These are phyloP conservation scores for Fraxinus paxiana DNA, from an alignment of 305 asterid genomes.

Conservation along the genomic window DNA sequence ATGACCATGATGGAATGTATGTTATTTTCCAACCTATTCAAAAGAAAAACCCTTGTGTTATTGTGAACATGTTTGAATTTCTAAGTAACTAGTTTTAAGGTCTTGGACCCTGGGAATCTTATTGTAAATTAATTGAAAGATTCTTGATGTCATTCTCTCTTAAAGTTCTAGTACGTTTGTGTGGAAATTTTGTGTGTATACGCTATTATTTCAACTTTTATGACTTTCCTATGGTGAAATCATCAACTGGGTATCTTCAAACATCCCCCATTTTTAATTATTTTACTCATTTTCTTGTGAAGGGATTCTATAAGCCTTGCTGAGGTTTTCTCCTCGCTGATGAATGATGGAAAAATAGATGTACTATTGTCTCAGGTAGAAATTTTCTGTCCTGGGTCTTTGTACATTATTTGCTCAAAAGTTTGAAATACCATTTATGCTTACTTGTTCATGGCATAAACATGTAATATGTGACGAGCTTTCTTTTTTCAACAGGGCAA, in stretches of 20 bases:
- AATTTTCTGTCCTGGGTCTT: constrained; percentile 10
- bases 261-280: not conserved
- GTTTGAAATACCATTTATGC: constrained; percentile 8
- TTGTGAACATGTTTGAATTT: constrained; percentile 15
- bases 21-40: constrained; percentile 16
- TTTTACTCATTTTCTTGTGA: constrained; percentile 30
- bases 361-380: constrained; percentile 66
- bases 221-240: not conserved
- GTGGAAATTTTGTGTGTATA: not conserved
- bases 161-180: not conserved
- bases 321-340: constrained; percentile 57
- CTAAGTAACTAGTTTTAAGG: constrained; percentile 8
- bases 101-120: not conserved
- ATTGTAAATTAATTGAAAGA: not conserved
- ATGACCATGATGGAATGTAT: constrained; percentile 51
- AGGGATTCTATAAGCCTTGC: constrained; percentile 54
- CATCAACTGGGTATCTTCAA: not conserved
- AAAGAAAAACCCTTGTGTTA: not conserved
- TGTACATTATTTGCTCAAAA: constrained; percentile 4
- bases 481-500: constrained; percentile 59
- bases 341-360: constrained; percentile 58
- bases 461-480: constrained; percentile 23
- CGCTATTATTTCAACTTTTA: not conserved
- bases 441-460: constrained; percentile 13
- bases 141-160: not conserved